Evolutionary conservation across 2,329 filamentous ascomycete species (phyloP), one percentile per base, ranked within the genome.

Genomic region (Cadophora luteo-olivacea): DNA sequence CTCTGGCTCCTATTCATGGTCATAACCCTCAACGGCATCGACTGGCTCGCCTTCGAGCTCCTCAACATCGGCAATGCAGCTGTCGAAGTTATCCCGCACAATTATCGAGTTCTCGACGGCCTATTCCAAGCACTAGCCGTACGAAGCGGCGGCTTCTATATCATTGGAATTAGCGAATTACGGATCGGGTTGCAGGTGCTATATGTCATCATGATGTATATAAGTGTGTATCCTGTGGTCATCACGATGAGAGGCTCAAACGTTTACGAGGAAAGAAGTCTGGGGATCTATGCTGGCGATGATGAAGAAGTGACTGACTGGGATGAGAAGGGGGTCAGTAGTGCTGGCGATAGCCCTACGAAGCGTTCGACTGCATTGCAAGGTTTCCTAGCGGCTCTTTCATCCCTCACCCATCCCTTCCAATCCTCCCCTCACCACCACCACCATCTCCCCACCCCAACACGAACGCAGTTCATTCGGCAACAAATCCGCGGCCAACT

Each of bases 171-270:
- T 57, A 79, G 86, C 3, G 80, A 83, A 0, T 80, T 88, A 1
- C 77, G 80, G 49, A 86, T 88, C 6, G 87, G 86, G 1, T 80
- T 90, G 2, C 85, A 89, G 68, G 82, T 90, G 0, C 78, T 87
- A 1, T 90, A 88, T 72, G 81, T 89, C 14, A 83, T 90, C 66
- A 88, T 89, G 81, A 90, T 90, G 86, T 91, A 90, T 77, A 86
- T 90, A 52, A 87, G 87, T 0, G 86, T 84, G 2, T 90, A 88
- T 69, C 88, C 89, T 0, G 84, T 90, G 25, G 84, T 86, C 32
- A 87, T 90, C 68, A 88, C 86, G 0, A 86, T 90, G 79, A 85
- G 90, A 33, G 87, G 89, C 75, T 90, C 89, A 49, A 92, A 92
- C 74, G 87, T 91, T 36, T 92, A 92, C 75, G 90, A 92, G 76